phyloP scores from a whole-genome alignment of 2,329 filamentous ascomycete genomes.

The Lecanicillium sp. region DNA sequence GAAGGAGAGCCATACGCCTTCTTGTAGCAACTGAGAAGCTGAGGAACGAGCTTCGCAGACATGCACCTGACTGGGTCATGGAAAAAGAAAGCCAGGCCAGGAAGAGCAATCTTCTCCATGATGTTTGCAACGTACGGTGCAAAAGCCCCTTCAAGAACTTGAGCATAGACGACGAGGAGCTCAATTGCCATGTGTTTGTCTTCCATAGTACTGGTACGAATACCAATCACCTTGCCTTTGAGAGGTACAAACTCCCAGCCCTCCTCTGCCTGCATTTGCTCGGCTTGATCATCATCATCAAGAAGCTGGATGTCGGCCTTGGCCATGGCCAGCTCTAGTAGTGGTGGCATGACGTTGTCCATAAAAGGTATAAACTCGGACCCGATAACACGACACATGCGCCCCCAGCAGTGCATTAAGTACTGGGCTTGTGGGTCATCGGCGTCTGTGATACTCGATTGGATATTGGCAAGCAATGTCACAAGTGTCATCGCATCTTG shows the following conservation, averaged over 20 bases:
- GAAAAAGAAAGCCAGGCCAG: conserved; percentile 96
- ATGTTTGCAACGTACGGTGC: conserved; percentile 87
- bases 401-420: conserved; percentile 96
- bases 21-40: conserved; percentile 89
- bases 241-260: conserved; percentile 96
- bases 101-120: conserved; percentile 93
- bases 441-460: conserved; percentile 75
- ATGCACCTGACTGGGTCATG: conserved; percentile 94
- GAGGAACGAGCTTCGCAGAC: conserved; percentile 88
- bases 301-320: conserved; percentile 96
- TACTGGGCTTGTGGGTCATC: conserved; percentile 97
- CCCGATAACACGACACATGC: conserved; percentile 93
- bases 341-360: conserved; percentile 84
- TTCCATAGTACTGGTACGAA: conserved; percentile 92
- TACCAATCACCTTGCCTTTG: conserved; percentile 96
- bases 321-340: conserved; percentile 82
- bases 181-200: conserved; percentile 99
- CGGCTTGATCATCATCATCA: conserved; percentile 90
- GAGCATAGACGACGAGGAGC: conserved; percentile 91
- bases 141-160: conserved; percentile 88
- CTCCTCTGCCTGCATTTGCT: conserved; percentile 86
- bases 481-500: conserved; percentile 81
- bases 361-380: conserved; percentile 89
- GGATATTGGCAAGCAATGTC: conserved; percentile 78
- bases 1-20: conserved; percentile 79